Evolutionary conservation across 2,329 filamentous ascomycete genomes (phyloP).

Genomic region (Sphaerostilbella broomeana): DNA sequence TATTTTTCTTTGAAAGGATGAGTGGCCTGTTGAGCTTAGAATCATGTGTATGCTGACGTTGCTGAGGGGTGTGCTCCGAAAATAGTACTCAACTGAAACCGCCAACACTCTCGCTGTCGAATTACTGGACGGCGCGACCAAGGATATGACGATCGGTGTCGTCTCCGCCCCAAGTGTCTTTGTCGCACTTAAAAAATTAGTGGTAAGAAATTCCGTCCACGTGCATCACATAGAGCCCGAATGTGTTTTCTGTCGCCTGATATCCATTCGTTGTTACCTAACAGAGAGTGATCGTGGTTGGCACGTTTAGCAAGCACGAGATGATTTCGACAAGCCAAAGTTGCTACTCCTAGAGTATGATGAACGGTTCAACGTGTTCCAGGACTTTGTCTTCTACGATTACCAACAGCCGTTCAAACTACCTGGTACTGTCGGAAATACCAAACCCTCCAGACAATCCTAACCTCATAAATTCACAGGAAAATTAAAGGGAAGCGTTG

Average conservation of each 20-base stretch:
- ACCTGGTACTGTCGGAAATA: no score
- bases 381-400: constrained; percentile 70
- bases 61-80: background rate
- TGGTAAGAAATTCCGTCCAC: constrained; percentile 39
- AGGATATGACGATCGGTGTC: constrained; percentile 56
- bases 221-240: background rate
- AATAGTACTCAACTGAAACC: constrained; percentile 66
- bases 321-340: constrained; percentile 38
- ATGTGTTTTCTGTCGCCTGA: no score
- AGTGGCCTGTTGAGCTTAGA: no score
- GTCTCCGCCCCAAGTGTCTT: constrained; percentile 73
- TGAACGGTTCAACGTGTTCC: constrained; percentile 64
- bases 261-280: no score
- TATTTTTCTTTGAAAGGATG: background rate
- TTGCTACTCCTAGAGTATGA: constrained; percentile 69
- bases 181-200: constrained; percentile 64
- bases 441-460: no score
- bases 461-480: background rate
- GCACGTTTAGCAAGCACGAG: constrained; percentile 16
- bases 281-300: no score
- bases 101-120: constrained; percentile 57
- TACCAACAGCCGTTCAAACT: constrained; percentile 62
- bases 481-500: constrained; percentile 54
- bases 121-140: constrained; percentile 54
- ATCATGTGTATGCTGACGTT: background rate